These are phyloP conservation scores for Candida gigantensis DNA, from an alignment of 1,139 yeast genomes.

Conservation along the genomic window DNA sequence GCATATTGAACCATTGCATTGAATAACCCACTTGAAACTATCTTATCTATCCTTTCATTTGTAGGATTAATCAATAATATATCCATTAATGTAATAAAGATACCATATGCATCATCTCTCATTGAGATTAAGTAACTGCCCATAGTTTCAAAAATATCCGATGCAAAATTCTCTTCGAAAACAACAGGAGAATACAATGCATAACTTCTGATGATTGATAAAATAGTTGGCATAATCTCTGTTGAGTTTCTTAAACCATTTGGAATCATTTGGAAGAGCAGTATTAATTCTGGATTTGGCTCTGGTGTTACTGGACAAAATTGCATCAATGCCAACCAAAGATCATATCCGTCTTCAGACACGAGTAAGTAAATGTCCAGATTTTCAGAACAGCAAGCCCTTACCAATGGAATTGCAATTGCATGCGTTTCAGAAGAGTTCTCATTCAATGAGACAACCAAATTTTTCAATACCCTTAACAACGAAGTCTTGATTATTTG, in stretches of 20 bases:
- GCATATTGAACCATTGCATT: conserved; percentile 47
- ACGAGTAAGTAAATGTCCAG: conserved; percentile 64
- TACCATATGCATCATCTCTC: conserved; percentile 69
- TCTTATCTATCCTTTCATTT: conserved; percentile 31
- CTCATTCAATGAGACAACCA: conserved; percentile 64
- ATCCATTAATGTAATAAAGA: conserved; percentile 62
- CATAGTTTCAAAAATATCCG: conserved; percentile 51
- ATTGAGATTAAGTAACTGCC: conserved; percentile 58
- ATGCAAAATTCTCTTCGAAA: conserved; percentile 32
- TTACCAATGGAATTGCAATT: conserved; percentile 67
- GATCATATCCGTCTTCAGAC: conserved; percentile 84
- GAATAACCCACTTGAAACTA: conserved; percentile 51
- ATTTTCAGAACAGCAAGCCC: conserved; percentile 59
- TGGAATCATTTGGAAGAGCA: conserved; percentile 51
- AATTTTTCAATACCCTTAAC: conserved; percentile 64
- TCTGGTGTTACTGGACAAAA: conserved; percentile 39
- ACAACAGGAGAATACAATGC: conserved; percentile 56
- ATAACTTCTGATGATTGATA: conserved; percentile 74
- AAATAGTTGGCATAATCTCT: conserved; percentile 69
- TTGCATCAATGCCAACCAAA: conserved; percentile 75
- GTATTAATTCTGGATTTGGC: conserved; percentile 28
- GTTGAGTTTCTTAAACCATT: conserved; percentile 63
- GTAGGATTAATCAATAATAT: conserved; percentile 40
- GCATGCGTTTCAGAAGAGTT: conserved; percentile 61
- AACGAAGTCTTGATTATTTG: conserved; percentile 73